Evolutionary conservation across 176 grass and related monocot species (phyloP), one percentile per base, ranked within the genome.

Genomic region (Bonia amplexicaulis): DNA sequence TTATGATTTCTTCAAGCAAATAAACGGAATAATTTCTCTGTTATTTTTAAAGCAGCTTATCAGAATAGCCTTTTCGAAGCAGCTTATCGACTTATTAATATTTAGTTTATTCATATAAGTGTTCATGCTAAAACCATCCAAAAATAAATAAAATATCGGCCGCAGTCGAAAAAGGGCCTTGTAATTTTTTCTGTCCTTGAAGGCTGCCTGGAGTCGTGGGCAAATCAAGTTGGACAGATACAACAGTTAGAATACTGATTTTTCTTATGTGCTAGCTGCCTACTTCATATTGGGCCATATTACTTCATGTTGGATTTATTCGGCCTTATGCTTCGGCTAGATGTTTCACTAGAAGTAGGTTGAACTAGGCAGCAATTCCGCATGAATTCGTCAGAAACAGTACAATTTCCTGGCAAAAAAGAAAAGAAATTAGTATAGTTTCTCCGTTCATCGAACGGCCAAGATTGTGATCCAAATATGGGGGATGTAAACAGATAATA

Each of bases 181-280:
- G 2, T 7, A 47, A 13, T 35, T 81, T 55, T 70, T 25, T 48
- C 35, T 33, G 12, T 85, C 22, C 29, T 25, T 47, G 25, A 6
- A 49, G 74, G 51, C 52, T 85, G 74, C 74, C 74, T 77, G 60
- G 51, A 37, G 63, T 77, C 17, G 25, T 41, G 83, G 73, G 37
- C 48, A 69, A 85, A 69, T 23, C 83, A 58, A 46, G 48, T 63
- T 16, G 40, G 67, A 61, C 9, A 64, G 12, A 17, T 46, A 82
- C 54, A 62, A 2, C 14, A 26, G 17, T 42, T 23, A 39, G 3
- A 52, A 49, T 52, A 31, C 44, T 74, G 16, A 0, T 14, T 80
- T 66, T 52, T 17, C 9, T 49, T 80, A 20, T 15, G n/a, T 71
- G 71, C 25, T 3, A 17, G 15, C 15, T 19, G 19, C 44, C 10